phyloP scores from a whole-genome alignment of 805 yeast species.

The Ogataea dorogensis region DNA sequence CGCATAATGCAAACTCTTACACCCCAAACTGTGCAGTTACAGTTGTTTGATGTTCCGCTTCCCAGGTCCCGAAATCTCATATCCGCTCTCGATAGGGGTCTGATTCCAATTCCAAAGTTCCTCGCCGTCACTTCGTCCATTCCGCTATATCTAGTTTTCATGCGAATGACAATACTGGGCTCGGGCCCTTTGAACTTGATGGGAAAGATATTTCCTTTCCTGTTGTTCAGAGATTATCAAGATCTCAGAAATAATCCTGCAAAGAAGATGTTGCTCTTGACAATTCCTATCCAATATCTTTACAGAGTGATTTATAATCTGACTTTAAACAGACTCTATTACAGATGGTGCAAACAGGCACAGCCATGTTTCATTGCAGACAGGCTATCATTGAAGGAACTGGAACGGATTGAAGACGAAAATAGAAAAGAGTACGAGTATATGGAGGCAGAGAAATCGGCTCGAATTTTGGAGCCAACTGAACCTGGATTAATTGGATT shows the following conservation, averaged over 20 bases:
- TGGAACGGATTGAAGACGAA: constrained; percentile 35
- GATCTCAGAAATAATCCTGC: constrained; percentile 16
- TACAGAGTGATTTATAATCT: constrained; percentile 25
- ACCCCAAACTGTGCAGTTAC: constrained; percentile 34
- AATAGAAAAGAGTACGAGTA: constrained; percentile 26
- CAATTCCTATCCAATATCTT: constrained; percentile 18
- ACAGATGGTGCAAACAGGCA: constrained; percentile 32
- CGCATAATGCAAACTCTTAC: constrained; percentile 28
- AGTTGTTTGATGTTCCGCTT: constrained; percentile 27
- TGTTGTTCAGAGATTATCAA: constrained; percentile 14
- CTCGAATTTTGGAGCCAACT: constrained; percentile 1
- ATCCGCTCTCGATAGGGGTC: constrained; percentile 21
- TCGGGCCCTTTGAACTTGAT: constrained; percentile 11
- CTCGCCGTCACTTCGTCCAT: constrained; percentile 27
- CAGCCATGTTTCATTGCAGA: constrained; percentile 38
- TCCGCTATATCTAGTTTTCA: constrained; percentile 30
- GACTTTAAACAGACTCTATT: constrained; percentile 36
- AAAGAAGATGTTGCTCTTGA: constrained; percentile 16
- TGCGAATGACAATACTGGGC: constrained; percentile 21
- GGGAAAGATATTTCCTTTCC: constrained; percentile 15
- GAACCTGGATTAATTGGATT: constrained; percentile 1
- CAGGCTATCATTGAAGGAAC: constrained; percentile 31
- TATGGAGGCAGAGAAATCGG: constrained; percentile 10
- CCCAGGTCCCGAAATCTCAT: constrained; percentile 12
- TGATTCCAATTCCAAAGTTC: constrained; percentile 24